A percentile compares a stretch with the other conserved stretches of the same genome.
These are phyloP conservation scores for Chrysoporthe cubensis DNA, from an alignment of 2,329 filamentous ascomycete genomes.

Conservation along the genomic window DNA sequence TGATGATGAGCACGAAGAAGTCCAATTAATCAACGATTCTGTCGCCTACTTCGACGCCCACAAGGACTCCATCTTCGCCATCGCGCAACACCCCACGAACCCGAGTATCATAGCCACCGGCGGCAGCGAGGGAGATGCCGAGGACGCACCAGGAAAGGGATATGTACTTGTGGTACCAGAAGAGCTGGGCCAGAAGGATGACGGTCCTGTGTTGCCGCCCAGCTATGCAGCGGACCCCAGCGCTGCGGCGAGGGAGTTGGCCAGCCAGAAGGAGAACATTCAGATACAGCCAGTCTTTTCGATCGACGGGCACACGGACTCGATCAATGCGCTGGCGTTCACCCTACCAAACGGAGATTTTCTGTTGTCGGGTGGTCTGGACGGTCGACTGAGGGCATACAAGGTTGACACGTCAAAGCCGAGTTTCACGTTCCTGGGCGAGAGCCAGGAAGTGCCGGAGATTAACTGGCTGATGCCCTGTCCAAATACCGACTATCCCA, in stretches of 20 bases:
- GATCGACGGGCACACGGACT: constrained; percentile 90
- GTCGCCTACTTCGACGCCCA: constrained; percentile 89
- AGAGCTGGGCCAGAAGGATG: constrained; percentile 50
- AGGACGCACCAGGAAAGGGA: constrained; percentile 72
- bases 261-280: constrained; percentile 46
- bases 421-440: constrained; percentile 68
- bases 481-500: constrained; percentile 71
- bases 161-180: constrained; percentile 59
- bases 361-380: constrained; percentile 83
- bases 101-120: constrained; percentile 84
- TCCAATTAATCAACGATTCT: constrained; percentile 88
- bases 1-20: constrained; percentile 63
- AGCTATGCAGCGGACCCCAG: constrained; percentile 73
- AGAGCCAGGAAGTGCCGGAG: constrained; percentile 89
- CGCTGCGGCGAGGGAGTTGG: constrained; percentile 33
- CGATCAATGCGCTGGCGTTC: constrained; percentile 84
- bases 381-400: constrained; percentile 80
- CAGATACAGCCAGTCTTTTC: constrained; percentile 69
- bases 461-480: constrained; percentile 88
- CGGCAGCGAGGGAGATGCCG: constrained; percentile 65
- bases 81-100: constrained; percentile 86
- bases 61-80: constrained; percentile 90
- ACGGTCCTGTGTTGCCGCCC: constrained; percentile 76
- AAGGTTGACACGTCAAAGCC: constrained; percentile 50
- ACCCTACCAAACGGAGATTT: constrained; percentile 83